A percentile compares a stretch with the other conserved stretches of the same genome.
These are phyloP conservation scores for Cucurbita ficifolia DNA, from an alignment of 306 rosid genomes.

Conservation along the genomic window DNA sequence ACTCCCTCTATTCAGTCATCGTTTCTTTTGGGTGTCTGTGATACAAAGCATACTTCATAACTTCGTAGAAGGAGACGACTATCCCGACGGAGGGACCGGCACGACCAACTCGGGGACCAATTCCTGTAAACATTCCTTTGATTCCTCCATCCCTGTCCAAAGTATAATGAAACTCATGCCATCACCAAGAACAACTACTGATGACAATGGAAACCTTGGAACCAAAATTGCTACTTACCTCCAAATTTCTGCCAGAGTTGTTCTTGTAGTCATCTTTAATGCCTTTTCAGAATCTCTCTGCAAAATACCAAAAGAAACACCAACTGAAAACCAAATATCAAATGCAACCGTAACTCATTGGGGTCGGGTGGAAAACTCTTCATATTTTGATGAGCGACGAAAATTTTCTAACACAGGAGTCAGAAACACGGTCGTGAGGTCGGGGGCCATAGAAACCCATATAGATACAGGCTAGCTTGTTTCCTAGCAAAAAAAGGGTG, in stretches of 20 bases:
- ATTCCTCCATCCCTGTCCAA: constrained; percentile 72
- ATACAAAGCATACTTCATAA: constrained; percentile 56
- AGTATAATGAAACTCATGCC: not conserved
- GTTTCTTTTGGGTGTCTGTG: constrained; percentile 19
- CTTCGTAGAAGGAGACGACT: constrained; percentile 82
- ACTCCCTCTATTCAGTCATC: not conserved
- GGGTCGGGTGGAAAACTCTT: not conserved
- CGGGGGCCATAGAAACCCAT: not conserved
- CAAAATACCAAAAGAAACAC: constrained; percentile 1
- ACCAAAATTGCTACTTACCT: constrained; percentile 23
- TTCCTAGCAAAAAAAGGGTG: not conserved
- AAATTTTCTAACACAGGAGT: not conserved
- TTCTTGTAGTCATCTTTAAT: constrained; percentile 70
- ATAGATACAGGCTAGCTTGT: not conserved
- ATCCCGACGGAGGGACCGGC: constrained; percentile 92
- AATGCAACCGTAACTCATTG: not conserved
- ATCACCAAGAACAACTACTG: not conserved
- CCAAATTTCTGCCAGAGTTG: constrained; percentile 74
- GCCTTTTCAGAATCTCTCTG: constrained; percentile 62
- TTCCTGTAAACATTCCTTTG: constrained; percentile 70
- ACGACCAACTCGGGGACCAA: constrained; percentile 70
- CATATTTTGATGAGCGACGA: not conserved
- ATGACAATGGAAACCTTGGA: not conserved
- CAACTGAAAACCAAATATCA: not conserved
- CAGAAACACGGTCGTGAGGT: not conserved